Base-by-base conservation (phyloP, 208 protist genomes). In the Paratrypanosoma confusum region DNA sequence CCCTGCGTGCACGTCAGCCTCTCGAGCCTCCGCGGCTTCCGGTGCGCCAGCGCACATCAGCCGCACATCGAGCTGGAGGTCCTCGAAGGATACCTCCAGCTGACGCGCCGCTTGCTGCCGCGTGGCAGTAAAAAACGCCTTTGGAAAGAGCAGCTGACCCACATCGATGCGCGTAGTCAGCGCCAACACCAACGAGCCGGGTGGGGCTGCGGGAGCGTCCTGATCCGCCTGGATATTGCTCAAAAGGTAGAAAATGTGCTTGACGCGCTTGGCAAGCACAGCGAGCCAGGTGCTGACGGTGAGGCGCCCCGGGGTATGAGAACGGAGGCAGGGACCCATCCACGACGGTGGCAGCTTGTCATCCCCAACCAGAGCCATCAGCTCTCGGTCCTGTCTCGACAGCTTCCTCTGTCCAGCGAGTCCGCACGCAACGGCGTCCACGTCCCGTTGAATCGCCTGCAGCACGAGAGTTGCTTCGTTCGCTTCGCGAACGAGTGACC, bases 121-220 rank as follows among this genome's bases (percentile, higher is more conserved):
- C 18, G 93, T 96, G n/a, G 97, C 96, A 17, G 96, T 98, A 26
- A 99, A 65, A 55, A 96, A 97, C 0, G 95, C 96, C 14, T 93
- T 90, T 6, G 96, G 97, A 6, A 71, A 61, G 44, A 98, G 96
- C 10, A 99, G 78, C 11, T 93, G 75, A 14, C 96, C 97, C 1
- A 99, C 59, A 39, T 82, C 86, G 8, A 99, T 50, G 43, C 67
- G 53, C 33, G 37, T 56, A 11, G 21, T 46, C 17, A 33, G 32
- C 20, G 76, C 50, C 33, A 46, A 26, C 6, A 52, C 48, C 8
- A 39, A 37, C 26, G 37, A 20, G 18, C 70, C 64, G 8, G 68
- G 6, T 0, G 10, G 14, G 28, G 17, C 70, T 6, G 61, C 66
- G 42, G 70, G 55, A 8, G 86, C 67, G 6, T 74, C 52, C 35